These are phyloP conservation scores for Mycena epipterygia DNA, from an alignment of 768 basidiomycete species.

Conservation along the genomic window DNA sequence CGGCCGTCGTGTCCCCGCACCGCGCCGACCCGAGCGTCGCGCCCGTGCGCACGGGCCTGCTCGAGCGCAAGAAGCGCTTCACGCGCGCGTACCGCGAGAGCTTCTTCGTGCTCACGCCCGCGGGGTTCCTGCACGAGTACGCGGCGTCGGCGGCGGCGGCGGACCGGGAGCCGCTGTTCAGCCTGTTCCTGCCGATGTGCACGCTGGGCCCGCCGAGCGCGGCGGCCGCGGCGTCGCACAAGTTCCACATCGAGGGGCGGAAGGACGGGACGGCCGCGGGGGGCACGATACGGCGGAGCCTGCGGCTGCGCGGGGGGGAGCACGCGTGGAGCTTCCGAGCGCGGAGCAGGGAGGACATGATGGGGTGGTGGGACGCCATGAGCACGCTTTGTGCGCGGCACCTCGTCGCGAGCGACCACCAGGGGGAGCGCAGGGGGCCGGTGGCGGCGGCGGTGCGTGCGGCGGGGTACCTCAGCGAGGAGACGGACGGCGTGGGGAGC, in stretches of 20 bases:
- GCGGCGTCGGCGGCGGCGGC: constrained; percentile 71
- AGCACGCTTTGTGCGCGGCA: constrained; percentile 94
- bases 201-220: constrained; percentile 93
- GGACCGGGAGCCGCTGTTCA: constrained; percentile 76
- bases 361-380: constrained; percentile 99
- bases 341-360: constrained; percentile 94
- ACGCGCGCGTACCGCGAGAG: constrained; percentile 88
- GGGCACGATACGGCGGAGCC: constrained; percentile 61
- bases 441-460: constrained; percentile 93
- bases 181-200: constrained; percentile 93
- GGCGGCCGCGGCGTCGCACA: constrained; percentile 79
- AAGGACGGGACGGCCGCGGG: constrained; percentile 81
- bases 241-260: constrained; percentile 96
- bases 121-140: constrained; percentile 97
- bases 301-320: constrained; percentile 54
- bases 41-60: constrained; percentile 88
- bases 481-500: constrained; percentile 73
- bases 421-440: constrained; percentile 92
- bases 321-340: constrained; percentile 93
- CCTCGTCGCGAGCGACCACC: constrained; percentile 88
- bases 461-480: constrained; percentile 90
- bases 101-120: constrained; percentile 94
- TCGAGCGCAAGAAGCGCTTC: constrained; percentile 97
- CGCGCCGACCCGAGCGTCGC: constrained; percentile 91
- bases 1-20: constrained; percentile 85